These are phyloP conservation scores for Acorus calamus DNA, from an alignment of 106 monocot genomes.

Conservation along the genomic window DNA sequence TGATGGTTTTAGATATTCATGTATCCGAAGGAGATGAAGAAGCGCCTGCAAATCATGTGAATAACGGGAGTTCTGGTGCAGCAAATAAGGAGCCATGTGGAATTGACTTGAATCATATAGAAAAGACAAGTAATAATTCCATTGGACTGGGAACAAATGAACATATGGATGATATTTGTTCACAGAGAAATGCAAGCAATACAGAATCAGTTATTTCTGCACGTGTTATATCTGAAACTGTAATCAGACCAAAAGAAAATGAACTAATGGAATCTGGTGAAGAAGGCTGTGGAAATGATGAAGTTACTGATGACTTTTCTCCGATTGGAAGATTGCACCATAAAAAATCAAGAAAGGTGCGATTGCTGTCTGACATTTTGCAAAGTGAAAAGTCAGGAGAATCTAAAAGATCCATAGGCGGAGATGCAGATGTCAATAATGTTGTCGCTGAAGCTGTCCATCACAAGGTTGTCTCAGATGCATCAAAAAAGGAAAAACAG, in stretches of 20 bases:
- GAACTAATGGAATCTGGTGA: neutral
- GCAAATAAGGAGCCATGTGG: neutral
- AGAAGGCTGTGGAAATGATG: neutral
- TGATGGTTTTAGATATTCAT: conserved; percentile 10
- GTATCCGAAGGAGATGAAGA: conserved; percentile 5
- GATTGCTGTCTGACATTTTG: conserved; percentile 45
- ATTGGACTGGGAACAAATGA: neutral
- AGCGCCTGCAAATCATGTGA: conserved; percentile 1
- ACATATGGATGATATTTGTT: neutral
- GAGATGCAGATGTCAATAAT: conserved; percentile 4
- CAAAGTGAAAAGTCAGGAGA: conserved; percentile 15
- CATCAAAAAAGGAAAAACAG: conserved; percentile 5
- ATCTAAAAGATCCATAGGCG: conserved; percentile 1
- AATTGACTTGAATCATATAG: neutral
- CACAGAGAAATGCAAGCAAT: neutral
- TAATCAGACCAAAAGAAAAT: conserved; percentile 5
- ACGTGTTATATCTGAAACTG: neutral
- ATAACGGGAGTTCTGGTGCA: neutral
- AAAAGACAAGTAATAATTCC: neutral
- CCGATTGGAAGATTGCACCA: conserved; percentile 1
- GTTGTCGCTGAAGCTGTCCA: neutral
- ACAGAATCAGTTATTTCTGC: neutral
- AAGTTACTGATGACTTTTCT: neutral
- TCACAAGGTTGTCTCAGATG: neutral
- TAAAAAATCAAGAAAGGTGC: conserved; percentile 36